Evolutionary conservation across 2,329 filamentous ascomycete genomes (phyloP).

Genomic region (Aspergillus fumigatiaffinis): DNA sequence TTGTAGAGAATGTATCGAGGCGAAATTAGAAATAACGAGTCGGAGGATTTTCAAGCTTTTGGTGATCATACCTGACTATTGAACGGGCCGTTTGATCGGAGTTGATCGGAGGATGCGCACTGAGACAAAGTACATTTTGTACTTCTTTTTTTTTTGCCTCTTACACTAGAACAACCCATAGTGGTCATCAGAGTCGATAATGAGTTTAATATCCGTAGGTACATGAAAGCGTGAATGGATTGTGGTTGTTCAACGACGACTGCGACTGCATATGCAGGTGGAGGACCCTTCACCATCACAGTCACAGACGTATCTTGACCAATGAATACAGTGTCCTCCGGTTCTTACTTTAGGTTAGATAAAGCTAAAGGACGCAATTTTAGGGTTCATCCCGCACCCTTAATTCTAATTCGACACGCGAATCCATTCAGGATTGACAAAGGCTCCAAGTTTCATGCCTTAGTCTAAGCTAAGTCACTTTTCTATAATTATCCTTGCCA

Average conservation of each 20-base stretch:
- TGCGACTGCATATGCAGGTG: neutral
- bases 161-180: neutral
- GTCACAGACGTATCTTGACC: neutral
- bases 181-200: neutral
- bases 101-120: conserved; percentile 8
- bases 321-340: neutral
- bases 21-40: neutral
- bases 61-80: neutral
- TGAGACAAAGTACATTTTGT: neutral
- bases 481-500: neutral
- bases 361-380: neutral
- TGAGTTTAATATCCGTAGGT: too few species aligned
- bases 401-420: neutral
- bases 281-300: neutral
- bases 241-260: neutral
- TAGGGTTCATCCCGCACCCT: neutral
- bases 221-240: neutral
- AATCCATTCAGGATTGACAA: neutral
- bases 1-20: neutral
- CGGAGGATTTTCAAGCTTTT: neutral
- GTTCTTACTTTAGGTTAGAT: neutral
- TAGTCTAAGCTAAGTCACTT: neutral
- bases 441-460: neutral
- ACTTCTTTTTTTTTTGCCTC: neutral
- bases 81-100: conserved; percentile 10